Percentiles rank a stretch among this genome's conserved stretches.
phyloP scores from a whole-genome alignment of 1,284 basidiomycete species.

The Fomitopsis pinicola region DNA sequence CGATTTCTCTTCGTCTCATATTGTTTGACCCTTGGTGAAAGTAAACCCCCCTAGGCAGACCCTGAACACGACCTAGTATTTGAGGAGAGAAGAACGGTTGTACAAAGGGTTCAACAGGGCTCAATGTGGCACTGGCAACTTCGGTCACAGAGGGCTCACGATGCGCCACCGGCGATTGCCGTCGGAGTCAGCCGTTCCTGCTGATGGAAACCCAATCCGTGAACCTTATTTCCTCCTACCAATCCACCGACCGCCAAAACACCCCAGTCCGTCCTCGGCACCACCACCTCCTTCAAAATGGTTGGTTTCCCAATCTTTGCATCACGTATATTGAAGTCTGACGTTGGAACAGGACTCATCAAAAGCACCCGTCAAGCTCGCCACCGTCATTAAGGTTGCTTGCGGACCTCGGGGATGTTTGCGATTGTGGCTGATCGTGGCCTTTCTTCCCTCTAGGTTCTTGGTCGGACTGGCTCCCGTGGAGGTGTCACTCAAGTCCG shows the following conservation, averaged over 20 bases:
- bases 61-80: too few relatives aligned
- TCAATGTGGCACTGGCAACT: too few relatives aligned
- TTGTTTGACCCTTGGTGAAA: too few relatives aligned
- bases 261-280: conserved; percentile 22
- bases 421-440: conserved; percentile 4
- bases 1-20: too few relatives aligned
- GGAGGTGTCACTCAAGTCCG: conserved; percentile 99
- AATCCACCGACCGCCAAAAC: conserved; percentile 25
- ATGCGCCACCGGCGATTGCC: not conserved
- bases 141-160: too few relatives aligned
- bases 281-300: conserved; percentile 19
- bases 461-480: conserved; percentile 98
- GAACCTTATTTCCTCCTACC: conserved; percentile 26
- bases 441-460: conserved; percentile 56
- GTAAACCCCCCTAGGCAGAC: too few relatives aligned
- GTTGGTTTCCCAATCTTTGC: conserved; percentile 9
- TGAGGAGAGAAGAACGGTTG: too few relatives aligned
- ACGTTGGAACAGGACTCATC: conserved; percentile 58
- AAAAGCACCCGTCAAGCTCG: conserved; percentile 92
- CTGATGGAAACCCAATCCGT: conserved; percentile 10
- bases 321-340: not conserved
- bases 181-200: conserved; percentile 19
- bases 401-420: not conserved
- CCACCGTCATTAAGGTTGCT: conserved; percentile 88
- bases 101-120: too few relatives aligned